phyloP scores from a whole-genome alignment of 176 grass and related monocot species.

The Miscanthus lutarioriparius region DNA sequence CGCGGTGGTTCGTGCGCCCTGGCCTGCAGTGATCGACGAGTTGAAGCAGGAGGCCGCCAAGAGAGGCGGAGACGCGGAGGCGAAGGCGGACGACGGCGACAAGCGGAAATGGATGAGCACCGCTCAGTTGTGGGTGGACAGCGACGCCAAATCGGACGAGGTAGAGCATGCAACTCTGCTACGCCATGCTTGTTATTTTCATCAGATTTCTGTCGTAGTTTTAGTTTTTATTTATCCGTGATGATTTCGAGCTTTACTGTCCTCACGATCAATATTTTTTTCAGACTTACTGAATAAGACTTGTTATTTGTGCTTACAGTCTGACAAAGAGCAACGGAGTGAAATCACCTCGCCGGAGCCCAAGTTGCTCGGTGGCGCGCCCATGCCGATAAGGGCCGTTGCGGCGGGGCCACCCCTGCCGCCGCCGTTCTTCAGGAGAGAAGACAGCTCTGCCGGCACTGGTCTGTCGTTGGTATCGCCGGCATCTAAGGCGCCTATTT shows the following conservation, averaged over 20 bases:
- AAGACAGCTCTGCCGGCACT: slow-evolving; percentile 30
- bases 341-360: slow-evolving; percentile 35
- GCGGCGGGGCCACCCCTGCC: neutral
- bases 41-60: slow-evolving; percentile 62
- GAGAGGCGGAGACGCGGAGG: slow-evolving; percentile 29
- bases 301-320: neutral
- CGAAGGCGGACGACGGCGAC: slow-evolving; percentile 46
- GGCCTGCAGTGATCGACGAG: slow-evolving; percentile 67
- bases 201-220: neutral
- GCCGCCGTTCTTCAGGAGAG: slow-evolving; percentile 21
- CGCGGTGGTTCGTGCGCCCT: neutral
- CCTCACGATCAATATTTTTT: too few relatives aligned
- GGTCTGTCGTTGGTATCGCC: slow-evolving; percentile 33
- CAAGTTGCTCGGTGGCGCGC: slow-evolving; percentile 24
- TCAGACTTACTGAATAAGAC: neutral
- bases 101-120: slow-evolving; percentile 94
- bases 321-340: slow-evolving; percentile 37
- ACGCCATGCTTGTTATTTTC: neutral
- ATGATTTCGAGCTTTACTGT: too few relatives aligned
- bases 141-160: slow-evolving; percentile 48
- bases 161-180: neutral
- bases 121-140: slow-evolving; percentile 85
- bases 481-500: neutral
- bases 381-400: slow-evolving; percentile 37
- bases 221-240: neutral